phyloP scores from a whole-genome alignment of 23 red algal species.

The Gracilaria gracilis region DNA sequence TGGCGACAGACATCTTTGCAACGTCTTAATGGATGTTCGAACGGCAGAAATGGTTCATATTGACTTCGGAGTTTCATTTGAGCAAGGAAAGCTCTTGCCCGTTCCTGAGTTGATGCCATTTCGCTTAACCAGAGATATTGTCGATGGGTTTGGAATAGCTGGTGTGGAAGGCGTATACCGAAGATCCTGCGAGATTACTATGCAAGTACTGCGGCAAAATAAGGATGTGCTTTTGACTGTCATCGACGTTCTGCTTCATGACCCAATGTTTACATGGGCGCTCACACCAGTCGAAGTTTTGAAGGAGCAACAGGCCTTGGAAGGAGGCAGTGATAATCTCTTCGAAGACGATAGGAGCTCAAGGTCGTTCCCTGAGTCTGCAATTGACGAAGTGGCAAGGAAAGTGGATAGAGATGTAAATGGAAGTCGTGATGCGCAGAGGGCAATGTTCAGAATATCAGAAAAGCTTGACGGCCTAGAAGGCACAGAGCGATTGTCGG shows the following conservation, averaged over 20 bases:
- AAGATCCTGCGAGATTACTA: slow-evolving; percentile 77
- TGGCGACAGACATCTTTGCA: slow-evolving; percentile 94
- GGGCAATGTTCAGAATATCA: slow-evolving; percentile 54
- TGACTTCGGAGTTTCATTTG: slow-evolving; percentile 96
- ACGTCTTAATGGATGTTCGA: slow-evolving; percentile 86
- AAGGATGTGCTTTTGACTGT: slow-evolving; percentile 86
- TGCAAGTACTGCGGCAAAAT: slow-evolving; percentile 83
- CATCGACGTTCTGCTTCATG: slow-evolving; percentile 95
- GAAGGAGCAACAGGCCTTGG: slow-evolving; percentile 23
- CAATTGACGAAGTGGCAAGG: slow-evolving; percentile 23
- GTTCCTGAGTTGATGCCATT: slow-evolving; percentile 96
- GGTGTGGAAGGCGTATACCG: slow-evolving; percentile 97
- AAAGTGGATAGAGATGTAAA: slow-evolving; percentile 62
- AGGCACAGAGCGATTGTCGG: slow-evolving; percentile 70
- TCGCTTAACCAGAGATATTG: slow-evolving; percentile 91
- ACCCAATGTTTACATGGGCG: slow-evolving; percentile 92
- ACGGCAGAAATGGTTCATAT: slow-evolving; percentile 96
- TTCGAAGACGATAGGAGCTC: slow-evolving; percentile 23
- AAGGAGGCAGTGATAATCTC: not conserved
- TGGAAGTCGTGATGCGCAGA: slow-evolving; percentile 56
- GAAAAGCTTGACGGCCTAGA: slow-evolving; percentile 80
- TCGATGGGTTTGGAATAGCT: slow-evolving; percentile 88
- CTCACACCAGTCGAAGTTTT: slow-evolving; percentile 68
- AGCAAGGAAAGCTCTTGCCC: slow-evolving; percentile 85
- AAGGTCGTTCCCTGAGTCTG: slow-evolving; percentile 32